A percentile compares a stretch with the other conserved stretches of the same genome.
Evolutionary conservation across 148 eudicot species (phyloP).

Genomic region (Rhododendron henanense): DNA sequence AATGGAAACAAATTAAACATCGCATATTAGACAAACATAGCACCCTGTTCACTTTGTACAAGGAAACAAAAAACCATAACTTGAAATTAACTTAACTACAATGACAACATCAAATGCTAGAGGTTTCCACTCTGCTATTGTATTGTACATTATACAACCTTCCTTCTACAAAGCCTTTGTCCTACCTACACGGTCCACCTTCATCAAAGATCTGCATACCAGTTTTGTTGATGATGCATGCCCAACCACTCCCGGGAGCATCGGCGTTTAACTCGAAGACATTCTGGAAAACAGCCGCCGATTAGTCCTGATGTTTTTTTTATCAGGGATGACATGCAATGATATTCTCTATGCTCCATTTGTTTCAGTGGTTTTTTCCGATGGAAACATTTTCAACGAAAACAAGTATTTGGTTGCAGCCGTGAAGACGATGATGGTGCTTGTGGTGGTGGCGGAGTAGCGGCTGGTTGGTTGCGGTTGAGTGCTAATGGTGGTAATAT

Average conservation of each 20-base stretch:
- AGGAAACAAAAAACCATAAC: background rate
- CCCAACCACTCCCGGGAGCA: background rate
- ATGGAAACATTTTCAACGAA: background rate
- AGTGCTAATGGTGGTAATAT: background rate
- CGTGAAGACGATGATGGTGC: background rate
- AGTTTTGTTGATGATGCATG: background rate
- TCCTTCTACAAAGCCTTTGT: background rate
- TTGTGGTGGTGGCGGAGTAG: background rate
- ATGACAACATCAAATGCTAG: background rate
- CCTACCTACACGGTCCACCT: constrained; percentile 2
- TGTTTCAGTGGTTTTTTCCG: background rate
- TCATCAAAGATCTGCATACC: background rate
- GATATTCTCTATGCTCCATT: background rate
- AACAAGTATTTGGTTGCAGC: background rate
- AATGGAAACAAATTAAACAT: too few species aligned
- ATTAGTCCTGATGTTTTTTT: background rate
- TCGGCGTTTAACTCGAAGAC: background rate
- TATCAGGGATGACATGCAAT: background rate
- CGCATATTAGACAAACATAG: background rate
- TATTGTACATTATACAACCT: background rate
- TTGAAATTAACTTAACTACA: background rate
- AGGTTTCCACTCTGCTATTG: background rate
- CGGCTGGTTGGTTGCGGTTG: background rate
- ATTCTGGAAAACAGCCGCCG: background rate
- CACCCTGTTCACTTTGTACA: background rate